Base-by-base conservation (phyloP, 495 filamentous ascomycete species). In the Lepidopterella palustris region DNA sequence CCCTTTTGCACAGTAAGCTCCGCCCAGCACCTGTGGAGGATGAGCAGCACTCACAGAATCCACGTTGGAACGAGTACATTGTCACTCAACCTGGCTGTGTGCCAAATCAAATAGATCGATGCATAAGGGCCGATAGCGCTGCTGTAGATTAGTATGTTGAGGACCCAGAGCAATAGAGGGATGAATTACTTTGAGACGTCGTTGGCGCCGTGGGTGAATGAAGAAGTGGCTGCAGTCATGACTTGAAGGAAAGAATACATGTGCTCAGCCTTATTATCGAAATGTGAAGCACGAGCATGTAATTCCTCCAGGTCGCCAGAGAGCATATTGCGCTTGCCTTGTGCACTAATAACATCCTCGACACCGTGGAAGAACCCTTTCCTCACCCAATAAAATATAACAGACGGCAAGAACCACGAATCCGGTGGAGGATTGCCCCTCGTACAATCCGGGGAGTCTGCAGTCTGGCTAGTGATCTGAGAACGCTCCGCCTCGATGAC, bases 201-300 rank as follows among this genome's bases (percentile, higher is more conserved):
- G 71, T 92, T 92, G 66, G 87, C 84, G 53, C 88, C 88, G 74
- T 92, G 88, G 2, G 87, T 83, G 57, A 92, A 88, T 1, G 86
- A 89, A 5, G 85, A 83, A 24, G 86, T 88, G 71, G 81, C 82
- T 52, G 88, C 88, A 18, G 86, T 89, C 45, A 88, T 61, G 58
- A 90, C 71, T 75, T 92, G 87, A 59, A 88, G 73, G 74, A 87
- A 89, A 18, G 86, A 86, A 74, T 85, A 90, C 29, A 80, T 79
- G 75, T 89, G 83, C 73, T 91, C 87, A 70, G 85, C 83, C 66
- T 84, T 80, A 73, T 90, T 89, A 73, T 87, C 81, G 73, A 84
- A 90, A 13, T 42, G 2, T 13, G 2, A 2, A 2, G 10, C 35
- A 13, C 35, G 35, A 13, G 76, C 74, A 66, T 86, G 84, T 21